These are phyloP conservation scores for Diaporthe velutina DNA, from an alignment of 2,329 filamentous ascomycete species.

Conservation along the genomic window DNA sequence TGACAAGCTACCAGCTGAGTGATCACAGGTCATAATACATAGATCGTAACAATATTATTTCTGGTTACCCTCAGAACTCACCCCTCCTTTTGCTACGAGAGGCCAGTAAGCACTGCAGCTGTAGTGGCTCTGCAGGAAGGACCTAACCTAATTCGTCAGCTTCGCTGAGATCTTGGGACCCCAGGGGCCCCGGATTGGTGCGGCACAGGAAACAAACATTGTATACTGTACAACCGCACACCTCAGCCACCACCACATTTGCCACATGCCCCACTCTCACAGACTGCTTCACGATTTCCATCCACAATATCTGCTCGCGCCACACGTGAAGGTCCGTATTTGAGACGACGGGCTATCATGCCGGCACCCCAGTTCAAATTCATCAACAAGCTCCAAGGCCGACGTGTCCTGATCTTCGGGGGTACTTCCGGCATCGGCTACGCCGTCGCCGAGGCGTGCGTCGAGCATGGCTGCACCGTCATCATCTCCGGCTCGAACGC, in stretches of 20 bases:
- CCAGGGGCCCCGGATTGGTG: background rate
- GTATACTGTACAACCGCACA: background rate
- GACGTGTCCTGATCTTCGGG: slow-evolving; percentile 63
- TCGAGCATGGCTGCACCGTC: slow-evolving; percentile 62
- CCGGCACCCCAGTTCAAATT: slow-evolving; percentile 9
- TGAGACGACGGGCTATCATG: background rate
- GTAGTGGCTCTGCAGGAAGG: background rate
- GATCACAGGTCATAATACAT: background rate
- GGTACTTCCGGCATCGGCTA: slow-evolving; percentile 66
- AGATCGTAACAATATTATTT: background rate
- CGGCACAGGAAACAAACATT: background rate
- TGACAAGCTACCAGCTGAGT: background rate
- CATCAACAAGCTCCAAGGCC: slow-evolving; percentile 55
- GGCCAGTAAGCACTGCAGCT: slow-evolving; percentile 4
- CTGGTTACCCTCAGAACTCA: background rate
- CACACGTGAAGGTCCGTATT: background rate
- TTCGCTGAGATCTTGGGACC: background rate
- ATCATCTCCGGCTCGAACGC: slow-evolving; percentile 59
- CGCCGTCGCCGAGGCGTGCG: slow-evolving; percentile 60
- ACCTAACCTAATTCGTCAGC: background rate
- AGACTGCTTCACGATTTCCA: background rate
- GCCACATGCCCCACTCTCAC: slow-evolving; percentile 6
- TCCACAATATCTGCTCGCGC: background rate
- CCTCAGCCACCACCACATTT: background rate
- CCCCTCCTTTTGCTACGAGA: background rate